Evolutionary conservation across 768 basidiomycete genomes (phyloP), one percentile per base, ranked within the genome.

Genomic region (Megacollybia marginata): DNA sequence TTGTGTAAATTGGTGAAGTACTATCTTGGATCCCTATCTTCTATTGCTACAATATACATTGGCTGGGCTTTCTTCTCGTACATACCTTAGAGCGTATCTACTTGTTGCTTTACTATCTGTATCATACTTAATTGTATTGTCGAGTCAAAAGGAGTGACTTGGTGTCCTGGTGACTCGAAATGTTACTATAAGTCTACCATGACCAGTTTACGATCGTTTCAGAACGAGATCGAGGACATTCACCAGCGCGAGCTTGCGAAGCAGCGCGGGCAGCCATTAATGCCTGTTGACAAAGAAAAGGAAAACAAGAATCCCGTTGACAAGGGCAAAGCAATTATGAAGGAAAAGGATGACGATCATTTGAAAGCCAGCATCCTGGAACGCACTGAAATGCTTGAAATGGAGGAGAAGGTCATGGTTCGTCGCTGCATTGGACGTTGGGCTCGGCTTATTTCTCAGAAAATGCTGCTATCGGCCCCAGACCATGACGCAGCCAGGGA

Each of bases 211-310:
- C 75, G 78, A 35, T 74, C 73, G 13, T 83, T 85, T 57, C 88
- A 91, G 64, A 75, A 66, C 57, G 86, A 88, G 66, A 91, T 90
- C 53, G 82, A 89, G 53, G 79, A 85, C 55, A 85, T 89, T 58
- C 79, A 81, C 51, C 71, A 76, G 56, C 78, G 82, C 46, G 85
- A 88, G 65, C 67, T 79, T 42, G 67, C 74, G 31, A 87, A 77
- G 63, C 82, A 88, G 55, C 78, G 85, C 36, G 63, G 65, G 9
- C 69, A 71, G 12, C 54, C 62, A 28, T 47, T 19, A 51, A 57
- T 8, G 64, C 68, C 52, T 68, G 65, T 53, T 66, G 69, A 50
- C 62, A 64, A 45, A 56, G 62, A 28, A 43, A 71, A 67, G 43
- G 59, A 65, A 23, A 52, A 58, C 54, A 68, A 61, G 59, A 67